These are phyloP conservation scores for Parachaetomium inaequale DNA, from an alignment of 495 filamentous ascomycete genomes.

Conservation along the genomic window DNA sequence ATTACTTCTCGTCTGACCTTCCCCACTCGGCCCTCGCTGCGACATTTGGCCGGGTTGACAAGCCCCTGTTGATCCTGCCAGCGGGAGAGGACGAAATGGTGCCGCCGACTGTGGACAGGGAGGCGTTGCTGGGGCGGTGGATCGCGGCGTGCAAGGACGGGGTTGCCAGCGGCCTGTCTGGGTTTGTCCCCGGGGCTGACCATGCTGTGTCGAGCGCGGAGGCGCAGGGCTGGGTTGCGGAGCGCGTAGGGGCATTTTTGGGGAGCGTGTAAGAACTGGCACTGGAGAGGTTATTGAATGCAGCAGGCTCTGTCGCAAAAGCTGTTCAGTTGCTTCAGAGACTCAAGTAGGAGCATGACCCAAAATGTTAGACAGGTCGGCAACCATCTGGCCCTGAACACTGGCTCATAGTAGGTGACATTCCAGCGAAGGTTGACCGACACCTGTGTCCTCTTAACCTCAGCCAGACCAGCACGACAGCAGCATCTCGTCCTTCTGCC, in stretches of 20 bases:
- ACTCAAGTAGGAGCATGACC: too few species aligned
- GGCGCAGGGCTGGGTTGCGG: constrained; percentile 27
- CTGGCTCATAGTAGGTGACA: too few species aligned
- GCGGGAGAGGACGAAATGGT: constrained; percentile 67
- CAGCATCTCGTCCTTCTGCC: too few species aligned
- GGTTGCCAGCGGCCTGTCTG: constrained; percentile 28
- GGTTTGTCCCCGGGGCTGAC: constrained; percentile 32
- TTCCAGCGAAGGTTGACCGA: too few species aligned
- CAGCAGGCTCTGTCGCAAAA: too few species aligned
- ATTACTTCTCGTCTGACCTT: constrained; percentile 76
- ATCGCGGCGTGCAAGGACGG: constrained; percentile 20
- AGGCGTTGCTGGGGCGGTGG: constrained; percentile 61
- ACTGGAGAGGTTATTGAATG: too few species aligned
- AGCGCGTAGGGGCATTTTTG: constrained; percentile 31
- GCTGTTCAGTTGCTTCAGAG: too few species aligned
- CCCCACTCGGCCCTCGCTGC: constrained; percentile 36
- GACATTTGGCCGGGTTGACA: constrained; percentile 58
- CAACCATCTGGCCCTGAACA: too few species aligned
- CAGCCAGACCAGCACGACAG: too few species aligned
- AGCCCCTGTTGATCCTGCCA: constrained; percentile 57
- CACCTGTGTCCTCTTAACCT: too few species aligned
- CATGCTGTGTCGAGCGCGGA: constrained; percentile 31
- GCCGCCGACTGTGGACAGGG: constrained; percentile 58
- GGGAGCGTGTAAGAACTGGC: background rate
- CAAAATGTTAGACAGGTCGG: too few species aligned